Conservation (phyloP, 1,139 yeast genomes). For the Citeromyces hawaiiensis region DNA sequence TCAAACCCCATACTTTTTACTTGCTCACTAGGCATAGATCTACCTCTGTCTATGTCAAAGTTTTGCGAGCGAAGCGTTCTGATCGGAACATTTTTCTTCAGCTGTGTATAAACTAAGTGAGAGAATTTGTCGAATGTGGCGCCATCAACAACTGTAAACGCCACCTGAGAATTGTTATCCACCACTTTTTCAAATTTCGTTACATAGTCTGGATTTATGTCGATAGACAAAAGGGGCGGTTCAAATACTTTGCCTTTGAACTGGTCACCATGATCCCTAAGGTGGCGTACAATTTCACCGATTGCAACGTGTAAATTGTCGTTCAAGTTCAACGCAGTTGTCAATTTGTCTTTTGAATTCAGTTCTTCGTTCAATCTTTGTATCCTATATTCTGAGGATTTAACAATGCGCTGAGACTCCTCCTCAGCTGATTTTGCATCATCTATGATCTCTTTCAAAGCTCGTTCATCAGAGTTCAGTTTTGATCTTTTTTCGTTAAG, state of each 20-base stretch:
- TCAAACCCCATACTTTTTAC: conserved; percentile 54
- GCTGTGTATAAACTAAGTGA: conserved; percentile 21
- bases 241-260: conserved; percentile 34
- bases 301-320: neutral
- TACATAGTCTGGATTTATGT: conserved; percentile 37
- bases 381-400: neutral
- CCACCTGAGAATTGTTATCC: conserved; percentile 36
- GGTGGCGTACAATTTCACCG: conserved; percentile 2
- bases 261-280: conserved; percentile 13
- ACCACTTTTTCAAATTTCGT: conserved; percentile 46
- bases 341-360: neutral
- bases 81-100: conserved; percentile 25
- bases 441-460: conserved; percentile 2
- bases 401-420: neutral
- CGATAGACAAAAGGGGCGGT: conserved; percentile 65
- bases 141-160: conserved; percentile 35
- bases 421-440: neutral
- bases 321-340: neutral
- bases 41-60: conserved; percentile 10
- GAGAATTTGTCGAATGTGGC: conserved; percentile 32
- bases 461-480: conserved; percentile 4
- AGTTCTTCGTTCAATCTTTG: no score
- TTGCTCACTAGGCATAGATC: conserved; percentile 19
- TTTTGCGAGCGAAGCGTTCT: conserved; percentile 22
- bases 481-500: conserved; percentile 4